Evolutionary conservation across 2,329 filamentous ascomycete species (phyloP).

Genomic region (Amauroascus niger): DNA sequence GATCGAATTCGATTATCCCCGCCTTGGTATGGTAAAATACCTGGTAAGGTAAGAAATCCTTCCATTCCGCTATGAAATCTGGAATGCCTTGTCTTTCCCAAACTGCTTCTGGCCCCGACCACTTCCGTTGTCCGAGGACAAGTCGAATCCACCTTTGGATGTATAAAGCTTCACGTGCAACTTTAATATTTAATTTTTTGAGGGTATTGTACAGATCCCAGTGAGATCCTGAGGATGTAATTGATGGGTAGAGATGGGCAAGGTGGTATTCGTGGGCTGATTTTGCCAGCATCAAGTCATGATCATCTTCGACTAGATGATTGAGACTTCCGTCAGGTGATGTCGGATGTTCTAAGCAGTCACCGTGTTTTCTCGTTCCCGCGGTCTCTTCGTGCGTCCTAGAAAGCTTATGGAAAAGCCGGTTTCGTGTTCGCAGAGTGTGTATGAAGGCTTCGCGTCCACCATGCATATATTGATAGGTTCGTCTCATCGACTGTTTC

Average conservation of each 20-base stretch:
- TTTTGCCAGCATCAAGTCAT: neutral
- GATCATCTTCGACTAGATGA: neutral
- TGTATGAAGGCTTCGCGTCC: constrained; percentile 26
- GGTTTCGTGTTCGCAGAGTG: constrained; percentile 23
- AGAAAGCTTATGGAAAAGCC: constrained; percentile 3
- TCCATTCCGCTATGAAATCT: constrained; percentile 41
- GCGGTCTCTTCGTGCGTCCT: neutral
- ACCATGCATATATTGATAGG: constrained; percentile 22
- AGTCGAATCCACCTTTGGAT: constrained; percentile 17
- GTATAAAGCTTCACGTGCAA: constrained; percentile 12
- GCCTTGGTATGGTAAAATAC: constrained; percentile 31
- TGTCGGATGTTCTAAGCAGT: neutral
- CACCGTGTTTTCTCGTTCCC: neutral
- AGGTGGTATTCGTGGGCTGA: constrained; percentile 5
- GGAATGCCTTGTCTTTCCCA: constrained; percentile 36
- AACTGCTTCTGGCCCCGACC: constrained; percentile 15
- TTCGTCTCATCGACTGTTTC: constrained; percentile 17
- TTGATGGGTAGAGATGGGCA: neutral
- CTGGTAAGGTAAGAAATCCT: constrained; percentile 36
- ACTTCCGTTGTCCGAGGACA: constrained; percentile 13
- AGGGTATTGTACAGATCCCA: constrained; percentile 14
- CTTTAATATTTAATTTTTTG: constrained; percentile 10
- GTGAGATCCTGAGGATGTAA: constrained; percentile 6
- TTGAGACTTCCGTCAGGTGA: neutral
- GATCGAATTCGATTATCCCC: constrained; percentile 35